Evolutionary conservation across 1,284 basidiomycete species (phyloP).

Genomic region (Trichosporon coremiiforme): DNA sequence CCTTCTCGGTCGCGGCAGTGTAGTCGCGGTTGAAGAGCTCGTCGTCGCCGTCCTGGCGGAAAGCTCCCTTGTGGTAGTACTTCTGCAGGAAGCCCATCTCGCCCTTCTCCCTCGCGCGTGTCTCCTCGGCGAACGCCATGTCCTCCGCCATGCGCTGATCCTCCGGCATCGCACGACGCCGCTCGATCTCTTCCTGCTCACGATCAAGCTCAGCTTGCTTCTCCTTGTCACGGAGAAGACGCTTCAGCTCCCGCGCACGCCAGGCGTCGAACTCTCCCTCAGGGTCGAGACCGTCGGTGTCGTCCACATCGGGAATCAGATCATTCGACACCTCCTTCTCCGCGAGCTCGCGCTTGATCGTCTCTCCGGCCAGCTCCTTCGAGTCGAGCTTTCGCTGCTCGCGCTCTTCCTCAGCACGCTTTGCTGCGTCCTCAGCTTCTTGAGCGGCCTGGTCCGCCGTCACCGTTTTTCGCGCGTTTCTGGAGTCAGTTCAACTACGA

Average conservation of each 20-base stretch:
- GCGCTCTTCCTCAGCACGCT: slow-evolving; percentile 46
- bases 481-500: slow-evolving; percentile 26
- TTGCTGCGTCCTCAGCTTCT: slow-evolving; percentile 48
- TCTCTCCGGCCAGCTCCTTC: slow-evolving; percentile 55
- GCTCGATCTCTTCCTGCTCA: slow-evolving; percentile 86
- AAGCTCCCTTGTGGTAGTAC: slow-evolving; percentile 99
- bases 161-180: slow-evolving; percentile 86
- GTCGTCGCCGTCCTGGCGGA: slow-evolving; percentile 91
- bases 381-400: slow-evolving; percentile 51
- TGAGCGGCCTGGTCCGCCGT: slow-evolving; percentile 46
- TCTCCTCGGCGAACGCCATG: slow-evolving; percentile 75
- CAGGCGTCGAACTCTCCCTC: slow-evolving; percentile 92
- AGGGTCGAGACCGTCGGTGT: slow-evolving; percentile 91
- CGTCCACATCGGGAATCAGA: slow-evolving; percentile 82
- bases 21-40: slow-evolving; percentile 88
- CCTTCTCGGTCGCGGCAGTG: slow-evolving; percentile 82
- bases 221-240: slow-evolving; percentile 89
- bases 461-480: slow-evolving; percentile 45
- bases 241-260: slow-evolving; percentile 85
- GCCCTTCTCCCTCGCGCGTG: slow-evolving; percentile 64
- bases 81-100: slow-evolving; percentile 93
- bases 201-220: slow-evolving; percentile 73
- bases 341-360: slow-evolving; percentile 52
- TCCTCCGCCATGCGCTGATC: slow-evolving; percentile 88
- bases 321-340: slow-evolving; percentile 73